Conservation (phyloP, 148 eudicot species). For the Camellia granthamiana region DNA sequence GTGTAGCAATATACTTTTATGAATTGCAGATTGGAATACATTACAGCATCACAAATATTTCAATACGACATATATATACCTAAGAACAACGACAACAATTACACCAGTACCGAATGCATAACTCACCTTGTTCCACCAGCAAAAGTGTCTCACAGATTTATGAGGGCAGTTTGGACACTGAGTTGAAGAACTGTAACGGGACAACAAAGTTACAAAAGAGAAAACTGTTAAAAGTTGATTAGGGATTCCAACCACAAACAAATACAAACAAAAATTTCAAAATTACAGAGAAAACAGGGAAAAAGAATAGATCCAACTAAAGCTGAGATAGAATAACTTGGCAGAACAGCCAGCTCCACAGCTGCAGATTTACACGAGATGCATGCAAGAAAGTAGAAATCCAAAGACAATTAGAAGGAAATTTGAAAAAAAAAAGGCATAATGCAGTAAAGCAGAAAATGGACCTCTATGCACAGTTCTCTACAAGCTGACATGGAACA, state of each 20-base stretch:
- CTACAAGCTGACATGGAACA: neutral
- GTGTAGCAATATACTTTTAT: constrained; percentile 12
- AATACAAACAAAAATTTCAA: neutral
- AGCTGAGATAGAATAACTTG: neutral
- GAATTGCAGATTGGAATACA: constrained; percentile 8
- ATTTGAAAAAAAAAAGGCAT: neutral
- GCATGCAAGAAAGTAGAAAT: neutral
- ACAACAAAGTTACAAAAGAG: neutral
- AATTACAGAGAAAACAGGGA: neutral
- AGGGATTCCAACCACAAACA: neutral
- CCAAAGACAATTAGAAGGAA: neutral
- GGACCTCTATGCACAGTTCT: neutral
- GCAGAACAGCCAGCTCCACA: neutral
- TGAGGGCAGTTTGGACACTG: constrained; percentile 71
- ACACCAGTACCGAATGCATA: constrained; percentile 1
- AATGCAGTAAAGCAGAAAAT: neutral
- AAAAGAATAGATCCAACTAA: neutral
- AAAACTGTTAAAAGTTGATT: neutral
- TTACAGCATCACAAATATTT: constrained; percentile 8
- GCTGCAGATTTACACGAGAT: neutral
- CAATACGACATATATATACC: neutral
- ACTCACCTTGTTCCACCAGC: constrained; percentile 21
- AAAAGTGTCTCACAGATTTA: constrained; percentile 74
- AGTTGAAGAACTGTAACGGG: constrained; percentile 40
- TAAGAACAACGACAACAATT: neutral